Conservation (phyloP, 257 asterid species). For the Mitragyna speciosa region DNA sequence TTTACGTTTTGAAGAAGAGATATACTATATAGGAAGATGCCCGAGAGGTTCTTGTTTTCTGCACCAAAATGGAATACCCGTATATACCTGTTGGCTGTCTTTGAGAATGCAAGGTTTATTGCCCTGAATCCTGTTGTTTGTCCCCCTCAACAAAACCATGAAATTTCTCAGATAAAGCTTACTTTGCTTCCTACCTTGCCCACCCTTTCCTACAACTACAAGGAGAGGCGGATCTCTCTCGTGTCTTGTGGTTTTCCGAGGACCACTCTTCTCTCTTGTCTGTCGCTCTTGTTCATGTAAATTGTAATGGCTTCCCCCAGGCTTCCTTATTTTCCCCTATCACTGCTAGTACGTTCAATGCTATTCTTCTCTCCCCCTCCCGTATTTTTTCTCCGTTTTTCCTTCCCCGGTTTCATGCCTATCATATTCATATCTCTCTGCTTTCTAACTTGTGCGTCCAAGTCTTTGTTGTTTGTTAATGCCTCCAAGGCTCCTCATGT, state of each 20-base stretch:
- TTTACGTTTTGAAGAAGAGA: conserved; percentile 22
- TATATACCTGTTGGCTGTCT: conserved; percentile 49
- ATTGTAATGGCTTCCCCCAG: conserved; percentile 14
- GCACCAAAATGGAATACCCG: conserved; percentile 28
- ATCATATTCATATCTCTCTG: background rate
- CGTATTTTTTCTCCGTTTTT: background rate
- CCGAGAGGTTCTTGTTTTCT: conserved; percentile 39
- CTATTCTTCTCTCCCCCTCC: background rate
- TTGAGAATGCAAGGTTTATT: conserved; percentile 27
- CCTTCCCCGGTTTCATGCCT: background rate
- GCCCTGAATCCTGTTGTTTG: conserved; percentile 77
- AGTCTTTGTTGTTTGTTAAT: background rate
- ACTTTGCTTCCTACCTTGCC: conserved; percentile 38
- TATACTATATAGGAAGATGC: conserved; percentile 3
- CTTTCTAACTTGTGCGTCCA: background rate
- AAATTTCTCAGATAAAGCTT: conserved; percentile 59
- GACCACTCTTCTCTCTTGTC: conserved; percentile 36
- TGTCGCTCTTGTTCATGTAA: conserved; percentile 22
- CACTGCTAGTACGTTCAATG: no score
- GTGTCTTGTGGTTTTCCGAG: conserved; percentile 57
- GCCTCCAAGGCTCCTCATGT: background rate
- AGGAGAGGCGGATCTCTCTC: conserved; percentile 57
- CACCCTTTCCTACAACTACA: conserved; percentile 35
- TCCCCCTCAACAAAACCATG: conserved; percentile 89
- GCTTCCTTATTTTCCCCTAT: background rate